Evolutionary conservation across 1,284 basidiomycete genomes (phyloP), one percentile per base, ranked within the genome.

Genomic region (Sparassis latifolia): DNA sequence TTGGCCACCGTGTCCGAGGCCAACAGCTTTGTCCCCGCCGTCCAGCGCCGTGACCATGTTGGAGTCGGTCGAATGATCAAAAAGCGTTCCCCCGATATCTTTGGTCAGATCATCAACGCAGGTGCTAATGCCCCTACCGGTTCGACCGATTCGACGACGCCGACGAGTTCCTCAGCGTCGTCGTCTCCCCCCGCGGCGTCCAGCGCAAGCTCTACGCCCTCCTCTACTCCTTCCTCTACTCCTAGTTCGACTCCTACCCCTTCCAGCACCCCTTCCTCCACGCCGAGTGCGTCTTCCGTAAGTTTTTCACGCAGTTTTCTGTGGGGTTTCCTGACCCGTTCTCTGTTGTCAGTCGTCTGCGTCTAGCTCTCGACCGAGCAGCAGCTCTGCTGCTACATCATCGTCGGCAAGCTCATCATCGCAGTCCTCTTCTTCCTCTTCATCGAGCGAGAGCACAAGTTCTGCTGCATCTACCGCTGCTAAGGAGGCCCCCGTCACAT

Each of bases 61-160:
- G 69, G 70, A 60, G 67, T 84, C 58, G 78, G 79, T 59, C 84
- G 87, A 57, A 69, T 90, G 64, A 65, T 88, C 57, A 85, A 74
- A 69, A 87, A 84, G 64, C 83, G 86, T 46, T 60, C 69, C 4
- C 69, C 71, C 7, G 33, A 54, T 39, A 2, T 52, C 44, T 31
- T 61, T 44, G 57, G 54, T 28, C 54, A 51, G 45, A 45, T 53
- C 48, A 48, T 55, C 49, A 51, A 58, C 50, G 58, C 58, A 9
- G 59, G 50, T 9, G 47, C 46, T 10, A 51, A 58, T 47, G 60
- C 65, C 28, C 55, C 59, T 28, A 40, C 48, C 6, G 20, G 38
- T 44, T 39, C 40, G 39, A 33, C 45, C 44, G 42, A 45, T 41
- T 48, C 28, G 33, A 40, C 35, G 29, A 31, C 44, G 42, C 20